Evolutionary conservation across 345 rosid species (phyloP), one percentile per base, ranked within the genome.

Genomic region (Lenwebbia sp.): DNA sequence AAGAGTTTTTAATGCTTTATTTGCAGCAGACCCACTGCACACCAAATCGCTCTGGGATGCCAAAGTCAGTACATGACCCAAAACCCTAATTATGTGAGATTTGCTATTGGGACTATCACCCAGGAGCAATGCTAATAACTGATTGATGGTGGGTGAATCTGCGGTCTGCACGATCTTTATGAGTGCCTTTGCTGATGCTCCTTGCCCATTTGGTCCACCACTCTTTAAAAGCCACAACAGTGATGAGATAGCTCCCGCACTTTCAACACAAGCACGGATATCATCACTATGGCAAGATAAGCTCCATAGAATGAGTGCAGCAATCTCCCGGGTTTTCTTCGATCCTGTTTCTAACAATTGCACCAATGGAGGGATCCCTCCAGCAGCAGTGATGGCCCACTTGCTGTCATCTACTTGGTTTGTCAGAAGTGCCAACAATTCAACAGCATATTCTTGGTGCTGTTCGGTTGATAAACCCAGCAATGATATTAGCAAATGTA

Each of bases 371-470:
- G 99, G 99, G 89, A 96, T 96, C 83, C 99, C 98, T 86, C 99
- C 99, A 10, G 97, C 99, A 82, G 98, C 98, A 28, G 98, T 96
- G 88, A 96, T 91, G 54, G 99, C 98, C 99, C 98, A 96, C 91
- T 95, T 96, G 91, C 98, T 95, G 85, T 96, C 99, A 76, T 94
- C 98, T 84, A 92, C 95, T 90, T 94, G 95, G 83, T 94, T 93
- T 6, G 96, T 93, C 91, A 94, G 88, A 86, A 95, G 93, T 83
- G 88, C 92, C 87, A 96, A 87, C 91, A 95, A 92, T 87, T 88
- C 91, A 89, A 95, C 98, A 57, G 94, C 93, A 86, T 91, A 92
- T 89, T 95, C 99, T 89, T 94, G 99, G 86, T 94, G 98, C 90
- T 94, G 98, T 91, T 95, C 99, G 50, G 95, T 89, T 52, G 99